Evolutionary conservation across 2,329 filamentous ascomycete genomes (phyloP), one percentile per base, ranked within the genome.

Genomic region (Stylonectria norvegica): DNA sequence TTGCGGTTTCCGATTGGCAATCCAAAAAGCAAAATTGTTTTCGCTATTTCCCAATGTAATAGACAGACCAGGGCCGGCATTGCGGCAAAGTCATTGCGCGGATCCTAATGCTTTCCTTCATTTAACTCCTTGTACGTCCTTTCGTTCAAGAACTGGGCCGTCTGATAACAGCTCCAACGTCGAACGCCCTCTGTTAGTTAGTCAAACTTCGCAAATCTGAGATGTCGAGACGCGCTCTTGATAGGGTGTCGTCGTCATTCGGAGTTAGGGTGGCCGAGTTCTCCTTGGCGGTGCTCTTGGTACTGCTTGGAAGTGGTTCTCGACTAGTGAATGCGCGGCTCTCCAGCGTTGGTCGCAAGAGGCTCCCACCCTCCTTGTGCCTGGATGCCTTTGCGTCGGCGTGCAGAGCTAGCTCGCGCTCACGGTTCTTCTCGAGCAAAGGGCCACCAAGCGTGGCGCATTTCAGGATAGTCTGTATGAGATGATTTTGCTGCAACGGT

Each of bases 381-480:
- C 64, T 66, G 17, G 68, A 63, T 8, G 66, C 68, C 47, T 72
- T 74, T 33, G 68, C 70, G 34, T 75, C 71, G 20, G 66, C 65
- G 36, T 74, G 70, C 36, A 74, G 73, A 49, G 63, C 75, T 52
- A 75, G 66, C 62, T 79, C 78, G 42, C 73, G 71, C 60, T 83
- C 79, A 36, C 79, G 69, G 56, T 84, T 85, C 66, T 89, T 86
- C 62, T 93, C 87, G 37, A 91, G 76, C 38, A 94, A 73, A 36
- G 85, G 84, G 32, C 88, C 85, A 42, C 91, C 89, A 22, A 97
- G 81, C 4, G 93, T 96, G 10, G 89, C 91, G 62, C 91, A 97
- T 65, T 96, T 95, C 50, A 97, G 78, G 45, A 98, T 97, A 1
- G 90, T 96, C 69, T 97, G 91, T 58, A 97, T 96, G 59, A 97